Evolutionary conservation across 129 eudicot species (phyloP).

Genomic region (Smallanthus sonchifolius): DNA sequence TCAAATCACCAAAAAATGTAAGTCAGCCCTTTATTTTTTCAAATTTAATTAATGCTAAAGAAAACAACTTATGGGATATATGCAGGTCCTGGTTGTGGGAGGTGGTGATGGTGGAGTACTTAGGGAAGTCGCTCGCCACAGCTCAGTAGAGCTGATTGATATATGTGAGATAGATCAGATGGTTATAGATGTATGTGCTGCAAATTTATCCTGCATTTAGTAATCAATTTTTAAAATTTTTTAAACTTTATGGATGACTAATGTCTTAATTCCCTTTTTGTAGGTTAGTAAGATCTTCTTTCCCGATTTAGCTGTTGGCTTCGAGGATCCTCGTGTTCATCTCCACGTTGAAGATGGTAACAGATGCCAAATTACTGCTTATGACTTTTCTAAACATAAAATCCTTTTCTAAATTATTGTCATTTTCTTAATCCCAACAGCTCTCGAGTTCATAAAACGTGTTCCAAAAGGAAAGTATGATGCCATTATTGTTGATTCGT

Average conservation of each 20-base stretch:
- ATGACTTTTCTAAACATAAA: not conserved
- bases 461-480: slow-evolving; percentile 84
- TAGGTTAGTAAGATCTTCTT: slow-evolving; percentile 88
- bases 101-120: slow-evolving; percentile 99
- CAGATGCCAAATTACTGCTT: not conserved
- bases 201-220: not conserved
- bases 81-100: slow-evolving; percentile 92
- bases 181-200: slow-evolving; percentile 90
- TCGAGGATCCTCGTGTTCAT: slow-evolving; percentile 89
- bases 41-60: not conserved
- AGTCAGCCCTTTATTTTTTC: not conserved
- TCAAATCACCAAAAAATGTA: slow-evolving; percentile 83
- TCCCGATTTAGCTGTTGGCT: slow-evolving; percentile 82
- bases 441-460: slow-evolving; percentile 52
- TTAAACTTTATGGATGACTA: not conserved
- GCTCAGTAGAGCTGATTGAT: slow-evolving; percentile 75
- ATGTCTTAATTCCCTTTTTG: slow-evolving; percentile 7
- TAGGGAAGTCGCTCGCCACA: slow-evolving; percentile 86
- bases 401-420: not conserved
- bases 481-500: slow-evolving; percentile 83
- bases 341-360: slow-evolving; percentile 95
- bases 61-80: slow-evolving; percentile 1
- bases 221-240: not conserved
- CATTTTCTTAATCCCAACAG: slow-evolving; percentile 34
- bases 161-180: slow-evolving; percentile 95